Conservation (phyloP, 352 stramenopile species). For the Achlya hypogyna region DNA sequence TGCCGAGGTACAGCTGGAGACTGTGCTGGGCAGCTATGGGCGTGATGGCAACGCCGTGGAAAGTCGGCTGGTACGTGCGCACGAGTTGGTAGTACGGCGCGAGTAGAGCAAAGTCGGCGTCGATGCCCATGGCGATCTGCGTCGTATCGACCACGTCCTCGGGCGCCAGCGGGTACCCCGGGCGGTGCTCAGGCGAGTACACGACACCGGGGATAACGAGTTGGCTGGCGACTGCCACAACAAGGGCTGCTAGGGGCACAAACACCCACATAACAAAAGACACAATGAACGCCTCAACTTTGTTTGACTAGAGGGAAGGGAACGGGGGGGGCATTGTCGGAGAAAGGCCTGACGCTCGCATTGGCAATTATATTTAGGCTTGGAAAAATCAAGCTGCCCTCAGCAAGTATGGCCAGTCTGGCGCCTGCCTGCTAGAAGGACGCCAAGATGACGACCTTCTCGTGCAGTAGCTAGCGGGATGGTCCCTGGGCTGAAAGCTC, state of each 20-base stretch:
- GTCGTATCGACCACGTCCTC: neutral
- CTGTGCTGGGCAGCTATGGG: conserved; percentile 32
- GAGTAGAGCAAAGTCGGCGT: neutral
- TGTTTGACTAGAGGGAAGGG: too few relatives aligned
- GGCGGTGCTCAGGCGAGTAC: neutral
- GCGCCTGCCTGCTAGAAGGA: too few relatives aligned
- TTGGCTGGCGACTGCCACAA: neutral
- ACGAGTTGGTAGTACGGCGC: conserved; percentile 17
- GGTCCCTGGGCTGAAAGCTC: too few relatives aligned
- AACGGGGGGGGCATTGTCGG: too few relatives aligned
- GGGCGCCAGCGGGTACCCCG: neutral
- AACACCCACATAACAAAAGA: conserved; percentile 31
- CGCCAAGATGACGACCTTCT: too few relatives aligned
- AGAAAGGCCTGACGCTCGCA: too few relatives aligned
- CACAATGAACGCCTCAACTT: too few relatives aligned
- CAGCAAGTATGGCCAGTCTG: too few relatives aligned
- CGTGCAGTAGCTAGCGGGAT: too few relatives aligned
- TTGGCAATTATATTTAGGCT: too few relatives aligned
- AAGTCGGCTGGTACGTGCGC: conserved; percentile 69
- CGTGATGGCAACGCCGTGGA: conserved; percentile 41
- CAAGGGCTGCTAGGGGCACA: too few relatives aligned
- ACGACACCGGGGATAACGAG: neutral
- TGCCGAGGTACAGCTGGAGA: conserved; percentile 53
- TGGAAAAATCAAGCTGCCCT: too few relatives aligned
- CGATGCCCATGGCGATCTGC: neutral